Evolutionary conservation across 148 eudicot genomes (phyloP), one percentile per base, ranked within the genome.

Genomic region (Dianthus caryophyllus): DNA sequence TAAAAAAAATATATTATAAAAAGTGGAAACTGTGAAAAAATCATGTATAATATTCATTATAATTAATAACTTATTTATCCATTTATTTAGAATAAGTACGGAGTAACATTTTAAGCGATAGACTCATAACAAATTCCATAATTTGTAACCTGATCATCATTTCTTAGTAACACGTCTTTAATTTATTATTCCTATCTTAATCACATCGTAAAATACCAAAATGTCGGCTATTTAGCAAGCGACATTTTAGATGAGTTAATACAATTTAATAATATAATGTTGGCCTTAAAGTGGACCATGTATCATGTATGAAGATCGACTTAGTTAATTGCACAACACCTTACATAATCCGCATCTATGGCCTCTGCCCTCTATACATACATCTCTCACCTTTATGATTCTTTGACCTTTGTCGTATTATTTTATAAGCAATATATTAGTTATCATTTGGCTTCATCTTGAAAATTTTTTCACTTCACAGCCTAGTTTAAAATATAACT

Each of bases 131-230:
- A n/a, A n/a, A n/a, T n/a, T n/a, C n/a, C n/a, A n/a, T n/a, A n/a
- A n/a, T n/a, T n/a, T n/a, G n/a, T n/a, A n/a, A n/a, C n/a, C n/a
- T n/a, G n/a, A n/a, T n/a, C n/a, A n/a, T n/a, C n/a, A 48, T 2
- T 50, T 50, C 11, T 9, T 50, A n/a, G 1, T 2, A 4, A 50
- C 6, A 20, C 22, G 21, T 5, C 9, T 11, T 8, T 41, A 9
- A 41, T 13, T 41, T 41, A 41, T 9, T 4, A 41, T 3, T 41
- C 24, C 22, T 58, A 54, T 73, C 66, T 24, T 20, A 66, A 73
- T 66, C 70, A 72, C 16, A 2, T 29, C 11, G 53, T 62, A 62
- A 50, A 62, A 26, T 56, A 55, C 30, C 18, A 36, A 33, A 65
- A 9, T 21, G 39, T 38, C 26, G 60, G 56, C 44, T 20, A 46